Evolutionary conservation across 768 basidiomycete genomes (phyloP).

Genomic region (Hericium coralloides): DNA sequence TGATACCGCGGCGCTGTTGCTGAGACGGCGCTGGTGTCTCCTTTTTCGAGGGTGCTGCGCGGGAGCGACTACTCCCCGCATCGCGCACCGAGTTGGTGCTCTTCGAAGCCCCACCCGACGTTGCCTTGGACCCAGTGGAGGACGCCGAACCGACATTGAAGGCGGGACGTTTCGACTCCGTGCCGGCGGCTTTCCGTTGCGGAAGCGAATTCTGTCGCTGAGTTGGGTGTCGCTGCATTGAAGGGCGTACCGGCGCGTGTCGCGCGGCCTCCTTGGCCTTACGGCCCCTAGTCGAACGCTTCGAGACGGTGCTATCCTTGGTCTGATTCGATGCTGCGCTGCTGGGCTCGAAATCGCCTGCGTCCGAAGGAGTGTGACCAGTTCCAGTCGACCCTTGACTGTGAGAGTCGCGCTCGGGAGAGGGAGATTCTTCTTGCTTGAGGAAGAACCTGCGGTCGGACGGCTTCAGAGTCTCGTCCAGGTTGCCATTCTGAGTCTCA

Average conservation of each 20-base stretch:
- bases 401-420: slow-evolving; percentile 25
- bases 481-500: slow-evolving; percentile 3
- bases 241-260: slow-evolving; percentile 7
- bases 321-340: slow-evolving; percentile 28
- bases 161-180: slow-evolving; percentile 21
- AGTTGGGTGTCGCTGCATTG: not conserved
- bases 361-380: slow-evolving; percentile 18
- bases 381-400: slow-evolving; percentile 24
- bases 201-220: not conserved
- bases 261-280: slow-evolving; percentile 7
- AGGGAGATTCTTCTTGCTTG: slow-evolving; percentile 31
- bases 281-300: slow-evolving; percentile 14
- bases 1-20: slow-evolving; percentile 26
- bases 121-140: slow-evolving; percentile 35
- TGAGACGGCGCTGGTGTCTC: not conserved
- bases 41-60: not conserved
- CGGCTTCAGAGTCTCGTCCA: slow-evolving; percentile 25
- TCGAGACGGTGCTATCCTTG: slow-evolving; percentile 19
- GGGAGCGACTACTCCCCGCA: not conserved
- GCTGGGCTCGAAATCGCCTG: slow-evolving; percentile 24
- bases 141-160: slow-evolving; percentile 58
- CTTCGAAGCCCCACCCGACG: not conserved
- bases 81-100: not conserved
- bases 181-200: slow-evolving; percentile 14
- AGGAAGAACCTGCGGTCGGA: slow-evolving; percentile 37